phyloP scores from a whole-genome alignment of 306 rosid genomes.

The cucumber (Cucumis sativus) region DNA sequence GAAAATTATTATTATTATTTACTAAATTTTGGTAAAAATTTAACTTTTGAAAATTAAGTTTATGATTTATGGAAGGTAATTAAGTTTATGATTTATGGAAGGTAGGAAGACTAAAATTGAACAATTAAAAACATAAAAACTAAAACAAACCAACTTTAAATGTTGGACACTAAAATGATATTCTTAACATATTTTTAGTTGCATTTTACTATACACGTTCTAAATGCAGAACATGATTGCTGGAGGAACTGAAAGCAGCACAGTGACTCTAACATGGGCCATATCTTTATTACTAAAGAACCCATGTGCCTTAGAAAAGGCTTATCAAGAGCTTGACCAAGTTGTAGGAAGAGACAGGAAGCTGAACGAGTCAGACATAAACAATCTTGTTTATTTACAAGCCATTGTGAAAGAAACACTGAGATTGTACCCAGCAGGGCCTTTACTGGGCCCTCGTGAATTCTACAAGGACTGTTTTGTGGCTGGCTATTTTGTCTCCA shows the following conservation, averaged over 20 bases:
- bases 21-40: too few relatives aligned
- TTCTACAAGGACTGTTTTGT: slow-evolving; percentile 29
- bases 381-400: slow-evolving; percentile 25
- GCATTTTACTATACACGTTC: too few relatives aligned
- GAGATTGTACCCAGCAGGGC: slow-evolving; percentile 38
- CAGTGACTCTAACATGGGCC: slow-evolving; percentile 17
- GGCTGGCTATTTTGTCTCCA: slow-evolving; percentile 23
- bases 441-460: slow-evolving; percentile 19
- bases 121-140: too few relatives aligned
- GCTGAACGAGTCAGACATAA: slow-evolving; percentile 12
- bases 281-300: slow-evolving; percentile 12
- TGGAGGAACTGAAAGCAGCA: slow-evolving; percentile 13
- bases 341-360: slow-evolving; percentile 10
- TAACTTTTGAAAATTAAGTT: too few relatives aligned
- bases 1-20: too few relatives aligned
- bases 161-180: too few relatives aligned
- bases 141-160: too few relatives aligned
- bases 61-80: too few relatives aligned
- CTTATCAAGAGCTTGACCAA: slow-evolving; percentile 14
- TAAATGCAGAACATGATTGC: slow-evolving; percentile 8
- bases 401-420: slow-evolving; percentile 38
- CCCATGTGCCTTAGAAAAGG: background rate
- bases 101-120: too few relatives aligned
- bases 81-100: too few relatives aligned
- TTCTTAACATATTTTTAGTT: too few relatives aligned